Base-by-base conservation (phyloP, 2,329 filamentous ascomycete species). In the Fusarium sp. region DNA sequence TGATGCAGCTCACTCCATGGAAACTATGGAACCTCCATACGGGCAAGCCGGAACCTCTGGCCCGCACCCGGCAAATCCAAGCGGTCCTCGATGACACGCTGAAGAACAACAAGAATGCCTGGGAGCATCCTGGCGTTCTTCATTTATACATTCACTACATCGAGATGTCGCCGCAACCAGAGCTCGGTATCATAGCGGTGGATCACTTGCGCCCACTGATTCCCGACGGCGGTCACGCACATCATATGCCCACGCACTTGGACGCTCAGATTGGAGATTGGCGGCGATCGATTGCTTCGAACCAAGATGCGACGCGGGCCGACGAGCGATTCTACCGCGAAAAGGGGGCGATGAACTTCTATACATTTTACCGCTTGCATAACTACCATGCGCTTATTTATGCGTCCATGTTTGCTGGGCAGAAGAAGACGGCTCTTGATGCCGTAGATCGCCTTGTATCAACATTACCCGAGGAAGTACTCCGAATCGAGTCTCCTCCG, bases 211-310 rank as follows among this genome's bases (percentile, higher is more conserved):
- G 91, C 23, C 84, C 82, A 13, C 83, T 93, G 6, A 86, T 91
- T 0, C 91, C 91, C 0, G 90, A 93, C 76, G 84, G 88, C 0
- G 91, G 91, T 1, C 91, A 93, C 76, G 80, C 93, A 2, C 83
- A 89, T 43, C 91, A 93, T 74, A 94, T 95, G 92, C 92, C 92
- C 0, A 89, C 88, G 1, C 92, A 95, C 76, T 82, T 94, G 28
- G 91, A 94, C 24, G 57, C 65, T 15, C 84, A 94, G 1, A 86
- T 90, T 29, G 92, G 92, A 12, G 87, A 93, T 73, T 94, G 93
- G 74, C 81, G 85, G 33, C 82, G 83, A 16, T 38, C 35, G 6
- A 38, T 38, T 38, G 35, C 35, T 7, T 38, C 35, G n/a, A 38
- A 38, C 15, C 35, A 38, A 20, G 35, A 38, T 38, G 35, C 35